Conservation (phyloP, 2,329 filamentous ascomycete genomes). For the Nothopassalora personata region DNA sequence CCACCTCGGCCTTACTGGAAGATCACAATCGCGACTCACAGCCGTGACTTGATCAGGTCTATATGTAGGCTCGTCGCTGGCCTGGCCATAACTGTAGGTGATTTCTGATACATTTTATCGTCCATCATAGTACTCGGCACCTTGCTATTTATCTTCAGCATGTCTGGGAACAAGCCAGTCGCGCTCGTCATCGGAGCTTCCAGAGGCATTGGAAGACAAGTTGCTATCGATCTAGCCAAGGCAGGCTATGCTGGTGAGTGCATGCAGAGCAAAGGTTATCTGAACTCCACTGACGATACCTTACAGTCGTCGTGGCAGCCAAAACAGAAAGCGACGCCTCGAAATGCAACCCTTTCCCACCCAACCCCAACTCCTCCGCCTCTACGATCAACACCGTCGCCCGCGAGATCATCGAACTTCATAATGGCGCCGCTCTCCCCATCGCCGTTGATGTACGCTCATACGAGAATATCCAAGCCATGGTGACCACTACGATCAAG, state of each 20-base stretch:
- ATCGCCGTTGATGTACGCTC: slow-evolving; percentile 66
- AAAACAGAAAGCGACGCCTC: slow-evolving; percentile 65
- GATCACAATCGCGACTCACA: neutral
- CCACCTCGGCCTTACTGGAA: neutral
- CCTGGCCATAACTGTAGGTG: neutral
- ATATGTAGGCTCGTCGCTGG: neutral
- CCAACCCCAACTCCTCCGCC: slow-evolving; percentile 66
- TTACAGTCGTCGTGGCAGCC: slow-evolving; percentile 66
- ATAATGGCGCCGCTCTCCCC: slow-evolving; percentile 58
- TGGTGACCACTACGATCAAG: slow-evolving; percentile 53
- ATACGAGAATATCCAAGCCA: slow-evolving; percentile 53
- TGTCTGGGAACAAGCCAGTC: slow-evolving; percentile 14
- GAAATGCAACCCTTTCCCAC: slow-evolving; percentile 57
- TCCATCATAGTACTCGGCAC: neutral
- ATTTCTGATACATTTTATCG: neutral
- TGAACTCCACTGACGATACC: neutral
- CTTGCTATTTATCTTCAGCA: neutral
- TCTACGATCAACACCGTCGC: slow-evolving; percentile 78
- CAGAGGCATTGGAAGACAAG: slow-evolving; percentile 71
- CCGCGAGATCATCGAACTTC: slow-evolving; percentile 61
- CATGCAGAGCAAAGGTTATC: neutral
- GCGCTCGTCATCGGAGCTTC: slow-evolving; percentile 30
- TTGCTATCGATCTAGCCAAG: slow-evolving; percentile 70
- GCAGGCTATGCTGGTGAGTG: slow-evolving; percentile 62
- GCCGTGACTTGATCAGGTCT: neutral